Evolutionary conservation across 345 rosid genomes (phyloP).

Genomic region (Lepidium sativum): DNA sequence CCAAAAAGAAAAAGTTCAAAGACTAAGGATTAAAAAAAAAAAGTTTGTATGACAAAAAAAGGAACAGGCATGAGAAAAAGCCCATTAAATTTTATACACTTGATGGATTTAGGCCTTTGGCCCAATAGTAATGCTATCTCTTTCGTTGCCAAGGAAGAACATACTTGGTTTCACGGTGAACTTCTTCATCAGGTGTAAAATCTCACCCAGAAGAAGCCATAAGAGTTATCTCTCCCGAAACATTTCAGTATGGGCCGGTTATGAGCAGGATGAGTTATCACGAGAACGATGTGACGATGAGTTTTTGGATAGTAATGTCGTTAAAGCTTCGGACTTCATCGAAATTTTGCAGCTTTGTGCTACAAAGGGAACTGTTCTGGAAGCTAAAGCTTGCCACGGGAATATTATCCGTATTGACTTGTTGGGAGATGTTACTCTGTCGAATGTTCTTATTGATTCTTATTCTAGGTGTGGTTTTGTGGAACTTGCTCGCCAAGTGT

Average conservation of each 20-base stretch:
- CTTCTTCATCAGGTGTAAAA: conserved; percentile 8
- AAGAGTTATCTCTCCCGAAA: background rate
- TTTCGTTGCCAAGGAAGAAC: background rate
- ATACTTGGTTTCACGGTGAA: background rate
- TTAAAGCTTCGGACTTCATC: conserved; percentile 28
- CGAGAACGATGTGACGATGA: background rate
- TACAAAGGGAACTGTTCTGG: conserved; percentile 25
- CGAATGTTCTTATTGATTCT: conserved; percentile 45
- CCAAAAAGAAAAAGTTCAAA: too few species aligned
- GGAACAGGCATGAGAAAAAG: background rate
- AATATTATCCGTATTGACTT: conserved; percentile 33
- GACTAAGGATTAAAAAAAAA: background rate
- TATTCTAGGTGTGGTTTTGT: conserved; percentile 47
- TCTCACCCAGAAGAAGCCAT: background rate
- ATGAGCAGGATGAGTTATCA: background rate
- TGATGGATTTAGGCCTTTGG: background rate
- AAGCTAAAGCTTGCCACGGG: conserved; percentile 48
- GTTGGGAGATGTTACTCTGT: conserved; percentile 31
- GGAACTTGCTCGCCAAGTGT: conserved; percentile 46
- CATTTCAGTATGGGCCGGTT: background rate
- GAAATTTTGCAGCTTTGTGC: conserved; percentile 39
- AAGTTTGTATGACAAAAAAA: background rate
- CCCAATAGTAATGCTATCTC: conserved; percentile 20
- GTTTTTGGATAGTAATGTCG: background rate
- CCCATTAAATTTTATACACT: background rate